These are phyloP conservation scores for Penicillium sp. DNA, from an alignment of 2,329 filamentous ascomycete species.

Conservation along the genomic window DNA sequence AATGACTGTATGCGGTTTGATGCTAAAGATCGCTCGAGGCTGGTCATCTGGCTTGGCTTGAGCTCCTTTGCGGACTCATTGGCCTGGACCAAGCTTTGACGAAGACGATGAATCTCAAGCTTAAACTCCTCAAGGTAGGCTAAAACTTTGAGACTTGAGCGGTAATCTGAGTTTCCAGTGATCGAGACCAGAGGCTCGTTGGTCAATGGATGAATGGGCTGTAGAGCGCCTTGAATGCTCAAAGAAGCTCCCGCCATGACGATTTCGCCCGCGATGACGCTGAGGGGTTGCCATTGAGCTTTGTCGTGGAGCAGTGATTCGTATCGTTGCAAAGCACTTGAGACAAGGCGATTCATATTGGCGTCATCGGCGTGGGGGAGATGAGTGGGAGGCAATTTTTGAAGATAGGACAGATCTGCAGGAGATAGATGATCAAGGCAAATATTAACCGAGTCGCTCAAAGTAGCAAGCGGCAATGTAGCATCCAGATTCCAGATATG, in stretches of 20 bases:
- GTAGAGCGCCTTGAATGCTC: constrained; percentile 24
- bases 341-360: constrained; percentile 10
- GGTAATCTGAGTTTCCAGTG: constrained; percentile 22
- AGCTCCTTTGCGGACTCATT: constrained; percentile 34
- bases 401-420: constrained; percentile 34
- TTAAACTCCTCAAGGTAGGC: constrained; percentile 41
- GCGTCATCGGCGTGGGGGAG: constrained; percentile 16
- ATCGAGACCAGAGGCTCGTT: constrained; percentile 40
- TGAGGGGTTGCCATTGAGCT: constrained; percentile 29
- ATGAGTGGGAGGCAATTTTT: constrained; percentile 28
- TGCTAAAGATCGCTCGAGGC: constrained; percentile 43
- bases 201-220: constrained; percentile 42
- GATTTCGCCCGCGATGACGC: constrained; percentile 20
- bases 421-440: constrained; percentile 41
- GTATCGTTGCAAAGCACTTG: constrained; percentile 31
- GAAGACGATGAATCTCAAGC: constrained; percentile 36
- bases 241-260: constrained; percentile 27
- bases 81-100: constrained; percentile 33
- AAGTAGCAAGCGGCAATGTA: constrained; percentile 7
- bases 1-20: constrained; percentile 40
- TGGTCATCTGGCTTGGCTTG: constrained; percentile 45
- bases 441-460: constrained; percentile 27
- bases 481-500: constrained; percentile 30
- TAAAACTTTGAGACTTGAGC: constrained; percentile 26
- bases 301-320: constrained; percentile 33